These are phyloP conservation scores for Tricladium varicosporioides DNA, from an alignment of 2,329 filamentous ascomycete species.

Conservation along the genomic window DNA sequence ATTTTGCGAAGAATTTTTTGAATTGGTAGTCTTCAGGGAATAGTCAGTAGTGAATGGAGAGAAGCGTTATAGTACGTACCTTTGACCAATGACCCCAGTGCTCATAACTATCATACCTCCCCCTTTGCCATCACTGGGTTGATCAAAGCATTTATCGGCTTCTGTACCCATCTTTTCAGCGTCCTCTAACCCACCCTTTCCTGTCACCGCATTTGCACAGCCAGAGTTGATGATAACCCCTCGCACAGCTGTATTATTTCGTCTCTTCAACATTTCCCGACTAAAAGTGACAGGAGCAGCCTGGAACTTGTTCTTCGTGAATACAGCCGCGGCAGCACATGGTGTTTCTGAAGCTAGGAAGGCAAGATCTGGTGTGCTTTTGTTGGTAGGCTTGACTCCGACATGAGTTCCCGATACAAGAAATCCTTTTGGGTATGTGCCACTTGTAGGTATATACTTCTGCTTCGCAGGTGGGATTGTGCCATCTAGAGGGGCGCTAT, in stretches of 20 bases:
- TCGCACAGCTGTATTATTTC: constrained; percentile 67
- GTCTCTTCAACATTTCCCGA: constrained; percentile 65
- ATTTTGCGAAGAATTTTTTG: constrained; percentile 84
- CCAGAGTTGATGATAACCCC: constrained; percentile 92
- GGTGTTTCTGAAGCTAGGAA: constrained; percentile 83
- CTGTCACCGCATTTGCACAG: constrained; percentile 95
- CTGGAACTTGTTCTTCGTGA: constrained; percentile 98
- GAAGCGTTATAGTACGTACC: constrained; percentile 43
- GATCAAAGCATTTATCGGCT: constrained; percentile 66
- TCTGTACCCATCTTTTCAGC: constrained; percentile 78
- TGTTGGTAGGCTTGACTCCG: constrained; percentile 92
- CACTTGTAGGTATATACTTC: constrained; percentile 83
- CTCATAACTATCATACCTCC: constrained; percentile 90
- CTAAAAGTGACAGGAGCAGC: constrained; percentile 91
- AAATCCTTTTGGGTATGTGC: constrained; percentile 90
- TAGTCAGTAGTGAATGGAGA: constrained; percentile 9
- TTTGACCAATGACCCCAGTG: constrained; percentile 95
- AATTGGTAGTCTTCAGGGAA: constrained; percentile 68
- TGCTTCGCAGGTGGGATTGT: constrained; percentile 75
- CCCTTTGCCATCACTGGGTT: constrained; percentile 43
- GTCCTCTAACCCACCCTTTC: constrained; percentile 84
- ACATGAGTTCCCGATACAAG: constrained; percentile 82
- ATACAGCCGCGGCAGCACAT: constrained; percentile 86
- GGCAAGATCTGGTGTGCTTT: constrained; percentile 84
- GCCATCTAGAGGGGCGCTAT: constrained; percentile 57